Conservation (phyloP, 2,329 filamentous ascomycete species). For the Hypoxylon sp. region DNA sequence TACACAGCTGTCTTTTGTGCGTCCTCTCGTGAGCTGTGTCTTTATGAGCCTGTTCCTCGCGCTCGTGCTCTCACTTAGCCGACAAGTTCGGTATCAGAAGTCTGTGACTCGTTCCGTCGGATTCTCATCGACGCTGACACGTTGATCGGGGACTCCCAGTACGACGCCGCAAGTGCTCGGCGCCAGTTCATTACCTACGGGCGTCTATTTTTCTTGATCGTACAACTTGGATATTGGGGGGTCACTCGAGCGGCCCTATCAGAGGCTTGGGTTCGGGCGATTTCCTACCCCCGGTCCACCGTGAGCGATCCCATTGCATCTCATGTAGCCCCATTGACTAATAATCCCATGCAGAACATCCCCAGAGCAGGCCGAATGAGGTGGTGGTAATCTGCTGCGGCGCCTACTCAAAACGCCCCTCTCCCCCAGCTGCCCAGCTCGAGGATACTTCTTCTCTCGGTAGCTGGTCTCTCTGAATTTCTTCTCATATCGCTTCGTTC, state of each 20-base stretch:
- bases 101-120: conserved; percentile 34
- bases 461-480: conserved; percentile 64
- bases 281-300: conserved; percentile 50
- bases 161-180: conserved; percentile 42
- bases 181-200: conserved; percentile 49
- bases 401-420: conserved; percentile 62
- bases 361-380: conserved; percentile 45
- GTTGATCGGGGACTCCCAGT: conserved; percentile 37
- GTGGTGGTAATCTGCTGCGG: conserved; percentile 45
- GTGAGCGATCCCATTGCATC: conserved; percentile 53
- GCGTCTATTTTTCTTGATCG: conserved; percentile 57
- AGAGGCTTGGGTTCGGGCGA: conserved; percentile 46
- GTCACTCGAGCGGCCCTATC: conserved; percentile 52
- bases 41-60: conserved; percentile 6
- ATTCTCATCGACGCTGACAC: conserved; percentile 33
- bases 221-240: conserved; percentile 51
- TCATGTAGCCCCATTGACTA: conserved; percentile 49
- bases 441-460: conserved; percentile 53
- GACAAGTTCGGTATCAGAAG: conserved; percentile 20
- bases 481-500: conserved; percentile 50
- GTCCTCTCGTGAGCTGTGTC: conserved; percentile 9
- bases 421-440: conserved; percentile 51
- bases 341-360: conserved; percentile 50
- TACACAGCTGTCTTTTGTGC: conserved; percentile 35
- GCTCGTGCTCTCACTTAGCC: conserved; percentile 17